Conservation (phyloP, 2,329 filamentous ascomycete species). For the Aplosporella prunicola region DNA sequence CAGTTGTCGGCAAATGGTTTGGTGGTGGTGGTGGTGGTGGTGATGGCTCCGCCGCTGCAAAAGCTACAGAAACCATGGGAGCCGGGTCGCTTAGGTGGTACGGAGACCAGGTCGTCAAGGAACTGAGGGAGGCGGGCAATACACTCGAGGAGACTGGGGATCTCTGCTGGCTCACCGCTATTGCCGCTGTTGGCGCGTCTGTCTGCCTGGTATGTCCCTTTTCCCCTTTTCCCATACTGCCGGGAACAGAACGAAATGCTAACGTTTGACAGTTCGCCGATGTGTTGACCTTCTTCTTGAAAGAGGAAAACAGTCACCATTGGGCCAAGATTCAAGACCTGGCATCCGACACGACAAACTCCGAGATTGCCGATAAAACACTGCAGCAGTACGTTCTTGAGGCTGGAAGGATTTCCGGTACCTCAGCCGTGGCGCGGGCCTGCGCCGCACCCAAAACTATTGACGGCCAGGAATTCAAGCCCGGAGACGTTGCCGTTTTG, state of each 20-base stretch:
- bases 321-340: constrained; percentile 8
- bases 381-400: constrained; percentile 12
- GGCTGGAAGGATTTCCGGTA: constrained; percentile 9
- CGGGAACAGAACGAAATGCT: too few relatives aligned
- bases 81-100: constrained; percentile 5
- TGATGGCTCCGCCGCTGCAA: too few relatives aligned
- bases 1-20: neutral
- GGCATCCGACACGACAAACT: neutral
- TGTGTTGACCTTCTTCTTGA: constrained; percentile 7
- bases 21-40: too few relatives aligned
- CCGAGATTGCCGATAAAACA: constrained; percentile 4
- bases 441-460: constrained; percentile 14
- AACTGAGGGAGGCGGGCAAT: constrained; percentile 5
- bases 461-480: constrained; percentile 31
- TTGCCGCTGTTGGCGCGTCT: constrained; percentile 7
- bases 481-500: constrained; percentile 34
- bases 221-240: neutral
- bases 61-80: too few relatives aligned
- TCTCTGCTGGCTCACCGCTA: constrained; percentile 8
- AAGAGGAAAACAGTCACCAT: constrained; percentile 2
- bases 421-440: constrained; percentile 9
- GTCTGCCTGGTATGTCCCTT: constrained; percentile 5
- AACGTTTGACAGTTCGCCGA: constrained; percentile 1
- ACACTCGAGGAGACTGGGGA: constrained; percentile 7
- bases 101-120: constrained; percentile 4